Conservation (phyloP, 495 filamentous ascomycete genomes). For the Rhypophila decipiens region DNA sequence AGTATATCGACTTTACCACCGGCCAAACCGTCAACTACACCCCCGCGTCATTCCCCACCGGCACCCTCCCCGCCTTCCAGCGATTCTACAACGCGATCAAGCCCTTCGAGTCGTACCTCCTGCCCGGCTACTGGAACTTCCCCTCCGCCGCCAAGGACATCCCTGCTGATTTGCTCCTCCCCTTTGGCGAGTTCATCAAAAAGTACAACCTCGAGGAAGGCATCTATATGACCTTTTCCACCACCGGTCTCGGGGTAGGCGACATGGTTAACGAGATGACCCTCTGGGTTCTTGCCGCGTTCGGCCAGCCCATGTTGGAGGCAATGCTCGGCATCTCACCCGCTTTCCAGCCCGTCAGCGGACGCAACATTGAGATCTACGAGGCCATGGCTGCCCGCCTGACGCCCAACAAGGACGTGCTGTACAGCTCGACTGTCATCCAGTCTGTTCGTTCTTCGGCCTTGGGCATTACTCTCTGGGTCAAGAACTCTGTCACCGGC, state of each 20-base stretch:
- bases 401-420: conserved; percentile 27
- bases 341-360: conserved; percentile 24
- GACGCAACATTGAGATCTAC: conserved; percentile 39
- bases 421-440: conserved; percentile 29
- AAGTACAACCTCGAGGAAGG: conserved; percentile 25
- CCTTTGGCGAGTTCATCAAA: conserved; percentile 39
- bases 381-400: conserved; percentile 27
- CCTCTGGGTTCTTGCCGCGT: conserved; percentile 35
- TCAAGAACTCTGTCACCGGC: conserved; percentile 22
- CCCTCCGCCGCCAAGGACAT: conserved; percentile 27
- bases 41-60: conserved; percentile 10
- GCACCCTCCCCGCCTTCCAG: conserved; percentile 27
- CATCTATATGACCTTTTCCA: conserved; percentile 27
- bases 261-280: conserved; percentile 28
- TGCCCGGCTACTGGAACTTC: conserved; percentile 37
- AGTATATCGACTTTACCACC: conserved; percentile 37
- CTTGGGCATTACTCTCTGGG: conserved; percentile 27
- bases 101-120: conserved; percentile 29
- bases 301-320: conserved; percentile 33
- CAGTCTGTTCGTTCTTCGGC: conserved; percentile 19
- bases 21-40: conserved; percentile 21
- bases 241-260: conserved; percentile 35
- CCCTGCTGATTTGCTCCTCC: conserved; percentile 41
- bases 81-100: conserved; percentile 32
- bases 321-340: conserved; percentile 22